These are phyloP conservation scores for Vitis cinerea DNA, from an alignment of 164 flowering plant genomes.

Conservation along the genomic window DNA sequence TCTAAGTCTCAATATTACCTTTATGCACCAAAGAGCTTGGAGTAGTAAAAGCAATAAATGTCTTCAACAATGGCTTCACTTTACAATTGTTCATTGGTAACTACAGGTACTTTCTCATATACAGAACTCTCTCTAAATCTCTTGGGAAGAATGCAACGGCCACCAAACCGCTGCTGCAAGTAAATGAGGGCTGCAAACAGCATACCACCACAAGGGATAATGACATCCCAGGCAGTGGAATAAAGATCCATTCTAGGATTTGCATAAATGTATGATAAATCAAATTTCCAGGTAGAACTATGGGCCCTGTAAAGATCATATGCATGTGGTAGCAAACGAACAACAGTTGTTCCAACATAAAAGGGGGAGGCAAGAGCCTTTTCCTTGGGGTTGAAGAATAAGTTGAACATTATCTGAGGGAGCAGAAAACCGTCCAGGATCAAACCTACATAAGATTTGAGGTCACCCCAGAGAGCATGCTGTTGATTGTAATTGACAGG, in stretches of 20 bases:
- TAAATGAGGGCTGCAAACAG: constrained; percentile 30
- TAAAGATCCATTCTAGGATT: constrained; percentile 35
- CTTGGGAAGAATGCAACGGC: constrained; percentile 33
- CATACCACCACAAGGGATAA: constrained; percentile 32
- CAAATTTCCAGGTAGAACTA: constrained; percentile 18
- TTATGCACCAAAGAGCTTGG: background rate
- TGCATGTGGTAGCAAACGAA: constrained; percentile 41
- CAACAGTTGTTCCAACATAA: constrained; percentile 37
- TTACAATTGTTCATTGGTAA: constrained; percentile 19
- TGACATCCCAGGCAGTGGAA: constrained; percentile 45
- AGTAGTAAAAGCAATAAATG: background rate
- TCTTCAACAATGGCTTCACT: background rate
- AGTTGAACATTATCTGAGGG: constrained; percentile 45
- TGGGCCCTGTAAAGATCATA: constrained; percentile 43
- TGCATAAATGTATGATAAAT: constrained; percentile 34
- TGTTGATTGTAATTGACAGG: constrained; percentile 1
- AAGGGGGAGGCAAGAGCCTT: constrained; percentile 30
- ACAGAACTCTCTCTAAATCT: constrained; percentile 20
- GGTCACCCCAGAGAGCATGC: constrained; percentile 25
- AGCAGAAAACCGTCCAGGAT: constrained; percentile 45
- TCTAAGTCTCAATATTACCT: background rate
- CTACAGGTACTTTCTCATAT: constrained; percentile 40
- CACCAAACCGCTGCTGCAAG: constrained; percentile 45
- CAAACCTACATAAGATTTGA: constrained; percentile 41
- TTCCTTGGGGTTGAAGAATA: constrained; percentile 25